Evolutionary conservation across 1,284 basidiomycete species (phyloP), one percentile per base, ranked within the genome.

Genomic region (Ceratobasidium sp.): DNA sequence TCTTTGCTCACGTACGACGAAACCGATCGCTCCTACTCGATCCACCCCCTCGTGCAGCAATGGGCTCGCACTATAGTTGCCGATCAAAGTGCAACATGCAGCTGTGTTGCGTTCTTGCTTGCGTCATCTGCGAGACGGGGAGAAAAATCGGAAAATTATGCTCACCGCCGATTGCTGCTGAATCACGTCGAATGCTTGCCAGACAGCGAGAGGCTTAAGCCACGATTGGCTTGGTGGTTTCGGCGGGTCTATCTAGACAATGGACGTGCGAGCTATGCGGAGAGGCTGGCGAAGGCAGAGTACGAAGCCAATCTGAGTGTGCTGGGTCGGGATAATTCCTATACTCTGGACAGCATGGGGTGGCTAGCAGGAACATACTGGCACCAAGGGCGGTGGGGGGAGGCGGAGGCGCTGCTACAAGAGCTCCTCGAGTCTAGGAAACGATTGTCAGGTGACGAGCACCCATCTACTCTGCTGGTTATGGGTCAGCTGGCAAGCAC

Each of bases 11-110:
- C 48, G 17, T 57, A 57, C 23, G 68, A 57, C 33, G 1, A 13
- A 1, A 13, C 10, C 13, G 44, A 44, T n/a, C 23, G 33, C 1
- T 44, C 33, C 4, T 70, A 57, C n/a, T 56, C 50, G 3, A 70
- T 70, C 15, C 68, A 70, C 26, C 50, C 52, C 2, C 52, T 70
- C 2, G 68, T 70, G 40, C 68, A 57, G 52, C 50, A 70, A 33
- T 70, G 68, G 68, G 33, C 54, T 44, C 68, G 68, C 44, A 70
- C 52, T 7, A 38, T 57, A 7, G 4, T 13, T 15, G 20, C n/a
- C 28, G n/a, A 57, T n/a, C 28, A 13, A 20, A 15, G 12, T n/a
- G n/a, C 15, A 44, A 57, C 52, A n/a, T 10, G 46, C 26, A 40
- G 33, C 12, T 70, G 52, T 23, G 38, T 23, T 15, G 52, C 52